Conservation (phyloP, 2,329 filamentous ascomycete species). For the Fusarium subtropicale region DNA sequence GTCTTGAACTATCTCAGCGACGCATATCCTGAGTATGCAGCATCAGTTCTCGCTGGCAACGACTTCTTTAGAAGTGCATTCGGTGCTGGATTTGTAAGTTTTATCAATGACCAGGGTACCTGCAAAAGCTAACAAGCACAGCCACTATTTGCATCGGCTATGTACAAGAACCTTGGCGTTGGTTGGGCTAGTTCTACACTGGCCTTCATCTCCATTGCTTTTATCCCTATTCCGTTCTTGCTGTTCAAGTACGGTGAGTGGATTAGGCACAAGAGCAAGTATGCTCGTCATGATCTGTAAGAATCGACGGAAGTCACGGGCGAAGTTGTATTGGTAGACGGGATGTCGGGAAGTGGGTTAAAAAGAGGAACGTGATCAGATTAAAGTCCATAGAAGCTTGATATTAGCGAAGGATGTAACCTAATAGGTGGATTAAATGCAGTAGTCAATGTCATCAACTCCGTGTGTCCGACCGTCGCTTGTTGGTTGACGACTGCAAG, state of each 20-base stretch:
- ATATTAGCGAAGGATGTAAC: not conserved
- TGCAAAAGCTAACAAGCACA: not conserved
- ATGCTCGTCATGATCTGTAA: not conserved
- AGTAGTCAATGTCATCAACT: not conserved
- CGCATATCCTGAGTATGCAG: constrained; percentile 13
- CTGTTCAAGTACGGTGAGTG: not conserved
- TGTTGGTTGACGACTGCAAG: not conserved
- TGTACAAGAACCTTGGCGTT: constrained; percentile 10
- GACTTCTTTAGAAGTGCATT: constrained; percentile 11
- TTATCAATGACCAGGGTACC: rapidly evolving
- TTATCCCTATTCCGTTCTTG: constrained; percentile 10
- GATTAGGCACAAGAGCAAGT: not conserved
- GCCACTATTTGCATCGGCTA: not conserved
- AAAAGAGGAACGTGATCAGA: not conserved
- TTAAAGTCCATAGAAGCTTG: not conserved
- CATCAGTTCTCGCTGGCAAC: constrained; percentile 11
- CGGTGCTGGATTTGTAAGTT: constrained; percentile 4
- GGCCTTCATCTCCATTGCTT: not conserved
- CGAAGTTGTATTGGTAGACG: not conserved
- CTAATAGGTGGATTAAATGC: not conserved
- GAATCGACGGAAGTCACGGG: not conserved
- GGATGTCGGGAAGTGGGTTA: not conserved
- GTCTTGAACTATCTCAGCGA: constrained; percentile 29
- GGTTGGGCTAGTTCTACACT: constrained; percentile 7
- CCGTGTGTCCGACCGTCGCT: not conserved